These are phyloP conservation scores for Fallopia convolvulus DNA, from an alignment of 148 eudicot species.

Conservation along the genomic window DNA sequence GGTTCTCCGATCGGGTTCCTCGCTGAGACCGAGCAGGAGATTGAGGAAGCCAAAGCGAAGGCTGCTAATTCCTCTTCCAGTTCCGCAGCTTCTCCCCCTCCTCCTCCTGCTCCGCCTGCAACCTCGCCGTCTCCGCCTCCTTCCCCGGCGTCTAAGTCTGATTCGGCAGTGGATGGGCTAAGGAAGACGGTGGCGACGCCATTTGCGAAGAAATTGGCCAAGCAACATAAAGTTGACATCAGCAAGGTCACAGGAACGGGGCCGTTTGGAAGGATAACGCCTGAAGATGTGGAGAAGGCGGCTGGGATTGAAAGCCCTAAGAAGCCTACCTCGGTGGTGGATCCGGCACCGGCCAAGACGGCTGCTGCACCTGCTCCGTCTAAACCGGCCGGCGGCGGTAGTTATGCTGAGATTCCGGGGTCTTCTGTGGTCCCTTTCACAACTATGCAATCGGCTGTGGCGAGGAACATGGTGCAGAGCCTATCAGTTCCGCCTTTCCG, in stretches of 20 bases:
- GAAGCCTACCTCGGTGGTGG: slow-evolving; percentile 19
- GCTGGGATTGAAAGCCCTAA: slow-evolving; percentile 53
- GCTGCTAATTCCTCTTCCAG: slow-evolving; percentile 27
- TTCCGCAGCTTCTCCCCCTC: slow-evolving; percentile 11
- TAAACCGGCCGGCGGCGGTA: slow-evolving; percentile 42
- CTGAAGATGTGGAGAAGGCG: slow-evolving; percentile 77
- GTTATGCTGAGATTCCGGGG: slow-evolving; percentile 59
- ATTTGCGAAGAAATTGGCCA: slow-evolving; percentile 68
- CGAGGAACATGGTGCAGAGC: slow-evolving; percentile 82
- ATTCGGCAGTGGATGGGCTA: slow-evolving; percentile 26
- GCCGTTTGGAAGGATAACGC: slow-evolving; percentile 72
- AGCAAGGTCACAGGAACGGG: slow-evolving; percentile 55
- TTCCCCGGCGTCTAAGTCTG: slow-evolving; percentile 2
- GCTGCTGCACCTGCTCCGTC: slow-evolving; percentile 21
- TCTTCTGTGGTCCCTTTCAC: slow-evolving; percentile 80
- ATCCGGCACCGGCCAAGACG: slow-evolving; percentile 12
- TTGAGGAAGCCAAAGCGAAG: slow-evolving; percentile 60
- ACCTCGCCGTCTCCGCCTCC: neutral
- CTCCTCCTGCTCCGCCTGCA: slow-evolving; percentile 15
- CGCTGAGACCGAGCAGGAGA: slow-evolving; percentile 64
- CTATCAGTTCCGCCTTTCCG: slow-evolving; percentile 68
- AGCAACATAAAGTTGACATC: slow-evolving; percentile 84
- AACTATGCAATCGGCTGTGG: slow-evolving; percentile 70
- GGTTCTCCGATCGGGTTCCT: slow-evolving; percentile 72
- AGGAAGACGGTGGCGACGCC: slow-evolving; percentile 65